Conservation (phyloP, 371 early-diverging fungal species). For the Apophysomyces ossiformis region DNA sequence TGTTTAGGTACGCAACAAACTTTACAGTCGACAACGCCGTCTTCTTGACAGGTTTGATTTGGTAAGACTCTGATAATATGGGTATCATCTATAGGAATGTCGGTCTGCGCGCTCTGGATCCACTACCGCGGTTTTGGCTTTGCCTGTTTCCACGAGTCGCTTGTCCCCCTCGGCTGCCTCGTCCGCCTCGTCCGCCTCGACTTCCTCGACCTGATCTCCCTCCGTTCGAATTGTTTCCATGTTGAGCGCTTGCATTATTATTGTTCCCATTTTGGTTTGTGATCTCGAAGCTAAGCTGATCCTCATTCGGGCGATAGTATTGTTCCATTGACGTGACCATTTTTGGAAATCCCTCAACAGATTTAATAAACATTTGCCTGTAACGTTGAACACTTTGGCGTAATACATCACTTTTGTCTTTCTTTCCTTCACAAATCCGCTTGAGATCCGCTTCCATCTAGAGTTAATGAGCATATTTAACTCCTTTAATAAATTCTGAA, state of each 20-base stretch:
- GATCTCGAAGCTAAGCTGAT: slow-evolving; percentile 5
- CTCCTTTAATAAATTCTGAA: not conserved
- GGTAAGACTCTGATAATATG: too few relatives aligned
- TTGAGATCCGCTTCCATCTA: slow-evolving; percentile 52
- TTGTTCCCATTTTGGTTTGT: slow-evolving; percentile 4
- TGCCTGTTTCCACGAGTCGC: too few relatives aligned
- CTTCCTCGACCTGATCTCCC: too few relatives aligned
- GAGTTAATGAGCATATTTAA: not conserved
- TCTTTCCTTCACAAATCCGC: slow-evolving; percentile 68
- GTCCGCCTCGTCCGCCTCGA: too few relatives aligned
- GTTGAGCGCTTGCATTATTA: not conserved
- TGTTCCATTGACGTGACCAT: slow-evolving; percentile 52
- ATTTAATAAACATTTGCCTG: slow-evolving; percentile 62
- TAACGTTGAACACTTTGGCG: slow-evolving; percentile 64
- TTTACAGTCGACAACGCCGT: too few relatives aligned
- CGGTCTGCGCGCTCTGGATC: too few relatives aligned
- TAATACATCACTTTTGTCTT: slow-evolving; percentile 63
- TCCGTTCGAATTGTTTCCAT: too few relatives aligned
- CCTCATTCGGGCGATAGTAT: slow-evolving; percentile 39
- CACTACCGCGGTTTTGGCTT: too few relatives aligned
- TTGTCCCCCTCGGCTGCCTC: too few relatives aligned
- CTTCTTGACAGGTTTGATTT: too few relatives aligned
- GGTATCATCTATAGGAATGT: too few relatives aligned
- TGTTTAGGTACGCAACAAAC: too few relatives aligned
- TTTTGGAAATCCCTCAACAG: slow-evolving; percentile 42